These are phyloP conservation scores for Coleophoma crateriformis DNA, from an alignment of 2,329 filamentous ascomycete genomes.

Conservation along the genomic window DNA sequence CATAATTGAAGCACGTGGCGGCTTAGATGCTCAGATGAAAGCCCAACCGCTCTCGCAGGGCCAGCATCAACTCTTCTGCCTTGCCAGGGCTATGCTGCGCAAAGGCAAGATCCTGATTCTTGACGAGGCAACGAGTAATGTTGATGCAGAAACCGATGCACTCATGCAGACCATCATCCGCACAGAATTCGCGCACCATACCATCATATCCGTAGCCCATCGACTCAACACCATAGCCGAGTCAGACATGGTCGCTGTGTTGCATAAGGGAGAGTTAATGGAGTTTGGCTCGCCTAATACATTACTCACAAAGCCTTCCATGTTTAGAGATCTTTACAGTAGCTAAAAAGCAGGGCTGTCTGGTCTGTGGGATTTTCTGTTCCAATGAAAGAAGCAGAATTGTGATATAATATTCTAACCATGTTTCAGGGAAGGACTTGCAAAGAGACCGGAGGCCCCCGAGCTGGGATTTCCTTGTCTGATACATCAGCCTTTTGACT, in stretches of 20 bases:
- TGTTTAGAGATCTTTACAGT: neutral
- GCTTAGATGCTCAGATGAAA: conserved; percentile 27
- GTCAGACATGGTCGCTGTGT: conserved; percentile 42
- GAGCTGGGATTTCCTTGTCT: too few species aligned
- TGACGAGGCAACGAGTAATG: conserved; percentile 24
- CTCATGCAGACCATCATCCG: conserved; percentile 49
- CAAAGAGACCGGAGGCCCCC: too few species aligned
- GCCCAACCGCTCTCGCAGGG: conserved; percentile 33
- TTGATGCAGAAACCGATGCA: conserved; percentile 51
- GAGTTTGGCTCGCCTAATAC: conserved; percentile 84
- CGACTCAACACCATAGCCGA: conserved; percentile 37
- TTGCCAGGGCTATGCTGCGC: conserved; percentile 38
- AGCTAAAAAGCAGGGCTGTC: too few species aligned
- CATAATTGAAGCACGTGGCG: conserved; percentile 30
- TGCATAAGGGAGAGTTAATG: conserved; percentile 53
- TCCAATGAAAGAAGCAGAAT: too few species aligned
- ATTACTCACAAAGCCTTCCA: conserved; percentile 41
- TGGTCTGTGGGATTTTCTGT: too few species aligned
- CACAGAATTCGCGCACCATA: conserved; percentile 45
- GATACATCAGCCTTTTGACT: too few species aligned
- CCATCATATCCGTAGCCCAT: conserved; percentile 37
- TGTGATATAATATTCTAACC: too few species aligned
- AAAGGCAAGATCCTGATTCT: conserved; percentile 31
- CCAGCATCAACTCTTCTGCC: conserved; percentile 39
- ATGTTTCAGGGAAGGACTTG: too few species aligned